These are phyloP conservation scores for Pirum gemmata DNA, from an alignment of 78 protist genomes.

Conservation along the genomic window DNA sequence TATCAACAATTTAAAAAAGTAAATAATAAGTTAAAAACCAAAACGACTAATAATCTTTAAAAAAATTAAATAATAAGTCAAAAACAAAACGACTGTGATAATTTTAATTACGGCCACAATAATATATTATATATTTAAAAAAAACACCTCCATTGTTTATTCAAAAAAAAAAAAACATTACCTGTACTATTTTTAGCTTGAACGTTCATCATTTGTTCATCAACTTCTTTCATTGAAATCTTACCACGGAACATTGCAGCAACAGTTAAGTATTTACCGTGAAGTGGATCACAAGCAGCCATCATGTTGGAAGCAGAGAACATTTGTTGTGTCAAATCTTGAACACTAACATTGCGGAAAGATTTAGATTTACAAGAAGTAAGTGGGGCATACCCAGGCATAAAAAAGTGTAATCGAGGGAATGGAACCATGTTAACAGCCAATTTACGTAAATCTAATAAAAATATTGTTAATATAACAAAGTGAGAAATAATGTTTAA, in stretches of 20 bases:
- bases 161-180: too few species aligned
- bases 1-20: too few species aligned
- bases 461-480: too few species aligned
- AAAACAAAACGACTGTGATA: too few species aligned
- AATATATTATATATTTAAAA: too few species aligned
- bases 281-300: slow-evolving; percentile 96
- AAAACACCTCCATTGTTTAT: too few species aligned
- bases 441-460: slow-evolving; percentile 95
- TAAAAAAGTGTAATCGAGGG: slow-evolving; percentile 98
- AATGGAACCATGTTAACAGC: slow-evolving; percentile 98
- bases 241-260: slow-evolving; percentile 93
- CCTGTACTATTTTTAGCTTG: slow-evolving; percentile 57
- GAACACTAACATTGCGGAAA: slow-evolving; percentile 85
- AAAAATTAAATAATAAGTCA: too few species aligned
- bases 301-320: slow-evolving; percentile 97
- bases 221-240: slow-evolving; percentile 92
- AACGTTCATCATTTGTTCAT: slow-evolving; percentile 89
- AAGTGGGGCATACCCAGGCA: slow-evolving; percentile 94
- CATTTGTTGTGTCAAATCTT: slow-evolving; percentile 97
- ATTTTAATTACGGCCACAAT: too few species aligned
- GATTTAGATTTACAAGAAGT: slow-evolving; percentile 69
- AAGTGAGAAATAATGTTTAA: too few species aligned
- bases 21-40: too few species aligned
- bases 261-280: slow-evolving; percentile 94
- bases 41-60: too few species aligned